Evolutionary conservation across 306 rosid species (phyloP).

Genomic region (Clitoria ternatea): DNA sequence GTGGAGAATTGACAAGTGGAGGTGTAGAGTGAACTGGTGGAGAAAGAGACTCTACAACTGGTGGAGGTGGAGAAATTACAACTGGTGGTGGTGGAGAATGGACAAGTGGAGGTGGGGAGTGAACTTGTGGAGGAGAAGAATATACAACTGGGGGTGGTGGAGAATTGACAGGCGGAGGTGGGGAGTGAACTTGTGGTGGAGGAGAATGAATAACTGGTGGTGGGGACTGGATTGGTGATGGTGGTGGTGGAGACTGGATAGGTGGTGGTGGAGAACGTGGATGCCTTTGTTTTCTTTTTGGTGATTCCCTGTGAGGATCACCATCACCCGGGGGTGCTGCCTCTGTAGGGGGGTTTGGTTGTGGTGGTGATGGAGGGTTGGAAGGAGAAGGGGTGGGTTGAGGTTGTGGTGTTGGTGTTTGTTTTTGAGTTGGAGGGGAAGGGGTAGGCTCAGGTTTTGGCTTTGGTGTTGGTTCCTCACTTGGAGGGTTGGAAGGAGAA

Average conservation of each 20-base stretch:
- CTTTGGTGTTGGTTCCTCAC: background rate
- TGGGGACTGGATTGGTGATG: background rate
- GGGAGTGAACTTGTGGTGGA: background rate
- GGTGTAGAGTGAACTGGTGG: background rate
- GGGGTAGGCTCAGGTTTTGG: background rate
- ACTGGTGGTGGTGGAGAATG: conserved; percentile 19
- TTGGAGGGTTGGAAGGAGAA: background rate
- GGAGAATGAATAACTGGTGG: background rate
- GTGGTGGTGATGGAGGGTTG: background rate
- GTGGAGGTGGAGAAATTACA: conserved; percentile 16
- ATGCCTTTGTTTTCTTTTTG: background rate
- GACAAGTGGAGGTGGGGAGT: background rate
- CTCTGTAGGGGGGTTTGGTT: background rate
- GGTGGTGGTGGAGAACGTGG: background rate
- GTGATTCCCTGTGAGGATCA: background rate
- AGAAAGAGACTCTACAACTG: background rate
- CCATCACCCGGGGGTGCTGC: background rate
- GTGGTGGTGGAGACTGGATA: background rate
- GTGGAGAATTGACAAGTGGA: background rate
- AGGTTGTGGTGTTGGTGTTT: background rate
- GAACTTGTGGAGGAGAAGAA: background rate
- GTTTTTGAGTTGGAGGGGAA: background rate
- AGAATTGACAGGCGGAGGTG: background rate
- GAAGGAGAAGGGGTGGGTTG: background rate
- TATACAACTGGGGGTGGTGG: background rate